Base-by-base conservation (phyloP, 768 basidiomycete genomes). In the Lactarius hengduanensis region DNA sequence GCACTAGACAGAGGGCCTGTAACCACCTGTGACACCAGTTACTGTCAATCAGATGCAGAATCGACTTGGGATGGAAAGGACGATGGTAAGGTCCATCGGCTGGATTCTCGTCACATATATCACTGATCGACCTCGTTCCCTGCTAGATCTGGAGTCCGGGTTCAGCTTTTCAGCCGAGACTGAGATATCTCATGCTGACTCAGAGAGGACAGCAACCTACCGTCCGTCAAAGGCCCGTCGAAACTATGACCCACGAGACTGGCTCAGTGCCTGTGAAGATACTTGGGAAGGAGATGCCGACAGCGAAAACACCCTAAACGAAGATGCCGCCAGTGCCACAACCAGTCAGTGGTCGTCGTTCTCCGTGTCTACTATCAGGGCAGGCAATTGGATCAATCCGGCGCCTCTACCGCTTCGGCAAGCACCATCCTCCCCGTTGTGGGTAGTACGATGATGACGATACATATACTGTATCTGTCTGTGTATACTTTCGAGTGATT, bases 41-140 rank as follows among this genome's bases (percentile, higher is more conserved):
- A 28, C 55, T 40, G 43, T 47, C 22, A 59, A 30, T 58, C 56
- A 43, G 61, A 59, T 54, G 20, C 57, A 16, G 66, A 60, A 18
- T 68, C 69, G 6, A 58, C 40, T 20, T 69, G 69, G 69, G 45
- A 36, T 18, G 62, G 69, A 32, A 69, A 69, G 36, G 57, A 68
- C 30, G 65, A 68, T 38, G 62, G 69, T 69, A 32, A 61, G 66
- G 22, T 32, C 30, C 28, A 43, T 38, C 34, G 22, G 22, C 47
- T 50, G 47, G 11, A 5, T 22, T 26, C n/a, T 50, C 22, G 22
- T 50, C 43, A 20, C 9, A 47, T 4, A 47, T 58, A 34, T 62
- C 61, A 26, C 50, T 54, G 22, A 56, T 20, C 18, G 30, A 59
- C 41, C 40, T 8, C 6, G 38, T 53, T 59, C 57, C 34, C 16